Evolutionary conservation across 495 filamentous ascomycete genomes (phyloP).

Genomic region (Aspergillus taichungensis): DNA sequence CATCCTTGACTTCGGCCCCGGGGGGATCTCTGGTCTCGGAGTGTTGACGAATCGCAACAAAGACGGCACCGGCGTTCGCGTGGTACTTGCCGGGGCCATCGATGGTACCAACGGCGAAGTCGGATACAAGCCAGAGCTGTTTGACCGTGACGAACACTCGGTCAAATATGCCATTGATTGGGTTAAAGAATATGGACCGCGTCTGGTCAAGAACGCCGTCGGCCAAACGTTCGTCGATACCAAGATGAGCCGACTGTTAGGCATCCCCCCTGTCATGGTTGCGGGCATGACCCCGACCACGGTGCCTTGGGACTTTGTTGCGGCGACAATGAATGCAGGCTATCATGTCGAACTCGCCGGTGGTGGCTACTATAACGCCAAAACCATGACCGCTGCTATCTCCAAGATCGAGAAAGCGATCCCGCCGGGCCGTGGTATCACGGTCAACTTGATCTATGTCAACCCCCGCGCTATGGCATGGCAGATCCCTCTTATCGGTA

Average conservation of each 20-base stretch:
- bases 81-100: constrained; percentile 86
- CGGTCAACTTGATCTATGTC: constrained; percentile 92
- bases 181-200: constrained; percentile 91
- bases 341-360: constrained; percentile 88
- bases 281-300: constrained; percentile 95
- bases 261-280: constrained; percentile 84
- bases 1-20: constrained; percentile 91
- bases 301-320: constrained; percentile 90
- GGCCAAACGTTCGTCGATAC: constrained; percentile 91
- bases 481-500: constrained; percentile 88
- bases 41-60: constrained; percentile 98
- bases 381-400: constrained; percentile 80
- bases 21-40: constrained; percentile 90
- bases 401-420: constrained; percentile 82
- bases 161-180: constrained; percentile 96
- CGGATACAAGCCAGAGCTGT: constrained; percentile 94
- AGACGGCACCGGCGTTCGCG: constrained; percentile 91
- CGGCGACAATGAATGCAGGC: constrained; percentile 90
- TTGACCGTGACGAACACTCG: constrained; percentile 88
- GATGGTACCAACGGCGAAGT: constrained; percentile 84
- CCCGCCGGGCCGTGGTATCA: constrained; percentile 86
- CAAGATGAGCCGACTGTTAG: constrained; percentile 90
- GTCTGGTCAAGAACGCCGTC: constrained; percentile 73
- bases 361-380: constrained; percentile 90
- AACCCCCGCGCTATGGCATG: constrained; percentile 93